Evolutionary conservation across 2,329 filamentous ascomycete species (phyloP).

Genomic region (Sarocladium brachiariae): DNA sequence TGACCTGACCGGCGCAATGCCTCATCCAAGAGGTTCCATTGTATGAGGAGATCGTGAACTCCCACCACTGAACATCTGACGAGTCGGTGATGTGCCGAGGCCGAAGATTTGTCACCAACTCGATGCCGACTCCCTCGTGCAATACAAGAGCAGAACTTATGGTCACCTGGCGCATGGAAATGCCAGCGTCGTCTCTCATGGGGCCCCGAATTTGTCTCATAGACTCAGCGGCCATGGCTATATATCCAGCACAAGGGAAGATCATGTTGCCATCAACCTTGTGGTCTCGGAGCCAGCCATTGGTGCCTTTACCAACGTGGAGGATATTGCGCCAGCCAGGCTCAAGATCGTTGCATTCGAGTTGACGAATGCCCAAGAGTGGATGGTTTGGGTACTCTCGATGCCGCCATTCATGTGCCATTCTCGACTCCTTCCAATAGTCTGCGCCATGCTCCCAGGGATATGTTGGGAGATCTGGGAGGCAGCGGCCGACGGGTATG

Average conservation of each 20-base stretch:
- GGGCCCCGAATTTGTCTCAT: no score
- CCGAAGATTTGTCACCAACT: background rate
- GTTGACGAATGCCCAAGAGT: slow-evolving; percentile 17
- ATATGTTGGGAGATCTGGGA: no score
- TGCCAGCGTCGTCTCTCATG: no score
- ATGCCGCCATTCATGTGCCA: no score
- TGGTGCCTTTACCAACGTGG: slow-evolving; percentile 14
- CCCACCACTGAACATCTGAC: background rate
- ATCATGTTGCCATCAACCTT: no score
- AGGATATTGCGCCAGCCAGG: slow-evolving; percentile 18
- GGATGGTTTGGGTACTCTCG: slow-evolving; percentile 13
- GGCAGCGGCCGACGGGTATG: background rate
- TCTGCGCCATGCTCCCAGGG: no score
- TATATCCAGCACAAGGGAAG: no score
- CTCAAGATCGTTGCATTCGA: slow-evolving; percentile 8
- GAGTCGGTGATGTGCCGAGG: background rate
- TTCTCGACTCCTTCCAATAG: no score
- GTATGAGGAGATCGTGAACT: slow-evolving; percentile 4
- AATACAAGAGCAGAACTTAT: background rate
- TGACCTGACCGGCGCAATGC: background rate
- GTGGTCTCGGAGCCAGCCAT: slow-evolving; percentile 22
- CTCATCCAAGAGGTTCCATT: background rate
- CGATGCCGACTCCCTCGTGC: background rate
- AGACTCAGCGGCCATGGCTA: no score
- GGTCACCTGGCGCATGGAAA: no score